Evolutionary conservation across 192 early-diverging fungal species (phyloP), one percentile per base, ranked within the genome.

Genomic region (Oehlia diaphana): DNA sequence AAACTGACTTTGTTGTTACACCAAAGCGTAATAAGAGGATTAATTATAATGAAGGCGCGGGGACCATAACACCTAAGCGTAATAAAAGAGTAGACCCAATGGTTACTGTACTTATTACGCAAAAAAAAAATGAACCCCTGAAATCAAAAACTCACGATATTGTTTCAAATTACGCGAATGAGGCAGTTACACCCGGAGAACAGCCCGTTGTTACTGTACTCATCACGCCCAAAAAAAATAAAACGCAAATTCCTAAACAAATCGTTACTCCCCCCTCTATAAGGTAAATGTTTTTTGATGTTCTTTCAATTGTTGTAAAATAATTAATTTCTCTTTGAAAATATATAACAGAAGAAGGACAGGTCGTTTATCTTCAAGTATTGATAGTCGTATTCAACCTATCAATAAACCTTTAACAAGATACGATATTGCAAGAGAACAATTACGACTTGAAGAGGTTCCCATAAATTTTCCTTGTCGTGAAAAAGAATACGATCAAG

Each of bases 381-480:
- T 58, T 3, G 19, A 58, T 58, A 58, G 4, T 33, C 79, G 87
- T 35, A 21, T 62, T 10, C 63, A 80, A 4, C 80, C 79, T 28
- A 62, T 81, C 1, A 42, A 53, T 21, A 80, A 64, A 4, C 82
- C 84, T 2, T 73, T 72, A 64, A 87, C 88, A 5, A 78, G 87
- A 9, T 94, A 90, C 79, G 91, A 92, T 72, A 80, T 80, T 14
- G 95, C 95, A 0, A 86, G 93, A 4, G 89, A 92, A 72, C 84
- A 91, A n/a, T 80, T 99, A n/a, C 95, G 96, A 82, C 94, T 96
- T 21, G 93, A 95, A 2, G 94, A 94, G 14, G 92, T 97, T 0
- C 98, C 98, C 4, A 92, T 97, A 39, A 82, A 90, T 16, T 87
- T 99, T 33, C 98, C 98, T n/a, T 96, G 98, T 72, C 89, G 98